These are phyloP conservation scores for Acidomyces sp. DNA, from an alignment of 495 filamentous ascomycete species.

Conservation along the genomic window DNA sequence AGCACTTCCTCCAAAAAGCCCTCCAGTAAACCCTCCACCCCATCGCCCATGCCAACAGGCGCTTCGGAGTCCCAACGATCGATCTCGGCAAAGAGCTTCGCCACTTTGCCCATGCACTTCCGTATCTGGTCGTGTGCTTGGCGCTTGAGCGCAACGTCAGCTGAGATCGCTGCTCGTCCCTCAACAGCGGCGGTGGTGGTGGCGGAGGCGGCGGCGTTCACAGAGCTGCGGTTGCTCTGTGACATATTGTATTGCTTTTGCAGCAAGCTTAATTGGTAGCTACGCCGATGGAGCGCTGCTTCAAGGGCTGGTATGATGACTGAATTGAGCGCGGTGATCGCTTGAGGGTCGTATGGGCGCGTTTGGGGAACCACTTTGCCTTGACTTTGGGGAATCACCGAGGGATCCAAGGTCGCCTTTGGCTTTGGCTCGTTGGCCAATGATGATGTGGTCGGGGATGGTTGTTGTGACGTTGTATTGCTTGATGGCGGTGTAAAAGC, in stretches of 20 bases:
- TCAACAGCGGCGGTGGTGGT: slow-evolving; percentile 1
- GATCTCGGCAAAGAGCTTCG: slow-evolving; percentile 68
- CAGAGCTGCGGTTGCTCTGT: slow-evolving; percentile 19
- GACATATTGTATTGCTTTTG: slow-evolving; percentile 32
- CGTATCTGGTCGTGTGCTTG: slow-evolving; percentile 71
- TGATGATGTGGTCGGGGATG: slow-evolving; percentile 17
- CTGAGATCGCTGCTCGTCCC: too few species aligned
- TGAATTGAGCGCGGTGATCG: slow-evolving; percentile 52
- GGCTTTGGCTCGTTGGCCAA: background rate
- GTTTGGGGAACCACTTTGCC: too few species aligned
- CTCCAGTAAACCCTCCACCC: slow-evolving; percentile 74
- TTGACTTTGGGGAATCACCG: background rate
- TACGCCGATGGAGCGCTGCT: slow-evolving; percentile 70
- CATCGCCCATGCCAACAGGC: slow-evolving; percentile 82
- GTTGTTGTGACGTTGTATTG: slow-evolving; percentile 4
- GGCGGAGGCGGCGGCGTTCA: slow-evolving; percentile 3
- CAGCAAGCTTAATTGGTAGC: slow-evolving; percentile 47
- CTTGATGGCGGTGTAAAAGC: slow-evolving; percentile 5
- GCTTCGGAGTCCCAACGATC: slow-evolving; percentile 71
- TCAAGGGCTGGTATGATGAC: slow-evolving; percentile 86
- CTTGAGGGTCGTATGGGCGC: too few species aligned
- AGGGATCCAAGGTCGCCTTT: background rate
- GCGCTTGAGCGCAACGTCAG: slow-evolving; percentile 44
- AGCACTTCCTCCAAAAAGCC: slow-evolving; percentile 88
- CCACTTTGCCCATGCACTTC: slow-evolving; percentile 61